Base-by-base conservation (phyloP, 2,329 filamentous ascomycete genomes). In the Scolecobasidium constrictum region DNA sequence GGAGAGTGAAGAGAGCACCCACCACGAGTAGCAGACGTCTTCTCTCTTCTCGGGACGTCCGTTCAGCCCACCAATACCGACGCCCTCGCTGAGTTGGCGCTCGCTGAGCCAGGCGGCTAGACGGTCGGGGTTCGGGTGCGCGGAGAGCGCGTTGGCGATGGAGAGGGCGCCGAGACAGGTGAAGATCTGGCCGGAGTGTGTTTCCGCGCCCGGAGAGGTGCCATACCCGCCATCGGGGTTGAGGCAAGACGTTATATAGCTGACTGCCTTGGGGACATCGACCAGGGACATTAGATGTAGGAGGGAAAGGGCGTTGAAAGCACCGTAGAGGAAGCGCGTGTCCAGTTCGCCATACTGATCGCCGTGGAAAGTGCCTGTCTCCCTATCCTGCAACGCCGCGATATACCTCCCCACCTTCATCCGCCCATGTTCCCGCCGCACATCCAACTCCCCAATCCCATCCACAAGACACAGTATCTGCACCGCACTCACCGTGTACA, bases 11-110 rank as follows among this genome's bases (percentile, higher is more conserved):
- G 85, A 90, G 56, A 90, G 68, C 35, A 96, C 92, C 92, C 92
- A 98, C 92, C 92, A 98, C 60, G 86, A 94, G 65, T 98, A 98
- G 66, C 92, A 98, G 12, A 94, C 90, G 60, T 98, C 92, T 59
- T 94, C 90, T 48, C 84, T 67, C 68, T 98, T 98, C 65, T 96
- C 92, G 1, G 92, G 92, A 38, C 92, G 75, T 3, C 92, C 92
- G 58, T 98, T 98, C 40, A 98, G 67, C 0, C 92, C 92, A 21
- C 92, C 92, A 38, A 81, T 81, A 18, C 43, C 43, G 12, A 19
- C 18, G 4, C 43, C 43, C 7, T 20, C 18, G 7, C 85, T 75
- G 20, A 94, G 70, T 60, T 98, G 92, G 48, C 92, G 76, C 64
- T 98, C 92, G 61, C 87, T 94, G 42, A 98, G 70, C 92, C 92